Evolutionary conservation across 2,329 filamentous ascomycete genomes (phyloP).

Genomic region (Septoria petroselini): DNA sequence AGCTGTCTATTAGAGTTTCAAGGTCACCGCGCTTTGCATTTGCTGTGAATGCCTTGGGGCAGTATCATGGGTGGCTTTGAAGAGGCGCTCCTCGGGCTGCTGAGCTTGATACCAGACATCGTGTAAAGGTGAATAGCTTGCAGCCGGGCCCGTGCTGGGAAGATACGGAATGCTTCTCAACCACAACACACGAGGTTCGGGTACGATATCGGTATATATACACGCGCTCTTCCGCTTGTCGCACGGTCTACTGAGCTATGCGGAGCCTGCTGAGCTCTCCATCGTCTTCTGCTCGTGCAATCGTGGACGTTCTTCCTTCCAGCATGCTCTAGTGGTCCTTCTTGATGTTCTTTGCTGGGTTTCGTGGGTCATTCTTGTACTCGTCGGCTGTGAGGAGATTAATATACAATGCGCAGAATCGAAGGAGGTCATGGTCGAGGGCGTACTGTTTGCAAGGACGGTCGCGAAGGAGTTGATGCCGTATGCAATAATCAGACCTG

Average conservation of each 20-base stretch:
- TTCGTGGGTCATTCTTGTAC: slow-evolving; percentile 96
- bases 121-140: too few relatives aligned
- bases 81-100: too few relatives aligned
- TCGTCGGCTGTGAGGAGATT: slow-evolving; percentile 65
- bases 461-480: slow-evolving; percentile 83
- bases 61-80: too few relatives aligned
- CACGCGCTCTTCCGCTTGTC: slow-evolving; percentile 1
- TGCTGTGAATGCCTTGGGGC: too few relatives aligned
- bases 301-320: not conserved
- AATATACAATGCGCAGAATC: slow-evolving; percentile 4
- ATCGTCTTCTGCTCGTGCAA: slow-evolving; percentile 5
- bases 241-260: not conserved
- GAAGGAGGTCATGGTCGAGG: not conserved
- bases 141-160: not conserved
- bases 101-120: too few relatives aligned
- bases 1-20: too few relatives aligned
- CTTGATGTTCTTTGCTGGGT: slow-evolving; percentile 54
- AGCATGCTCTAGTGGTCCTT: slow-evolving; percentile 29
- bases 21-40: too few relatives aligned
- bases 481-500: slow-evolving; percentile 83
- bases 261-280: not conserved
- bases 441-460: slow-evolving; percentile 74
- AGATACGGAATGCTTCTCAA: not conserved
- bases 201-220: slow-evolving; percentile 5
- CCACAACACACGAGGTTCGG: slow-evolving; percentile 9